A percentile compares a stretch with the other conserved stretches of the same genome.
phyloP scores from a whole-genome alignment of 164 flowering plant species.

The Magnolia changhungtana region DNA sequence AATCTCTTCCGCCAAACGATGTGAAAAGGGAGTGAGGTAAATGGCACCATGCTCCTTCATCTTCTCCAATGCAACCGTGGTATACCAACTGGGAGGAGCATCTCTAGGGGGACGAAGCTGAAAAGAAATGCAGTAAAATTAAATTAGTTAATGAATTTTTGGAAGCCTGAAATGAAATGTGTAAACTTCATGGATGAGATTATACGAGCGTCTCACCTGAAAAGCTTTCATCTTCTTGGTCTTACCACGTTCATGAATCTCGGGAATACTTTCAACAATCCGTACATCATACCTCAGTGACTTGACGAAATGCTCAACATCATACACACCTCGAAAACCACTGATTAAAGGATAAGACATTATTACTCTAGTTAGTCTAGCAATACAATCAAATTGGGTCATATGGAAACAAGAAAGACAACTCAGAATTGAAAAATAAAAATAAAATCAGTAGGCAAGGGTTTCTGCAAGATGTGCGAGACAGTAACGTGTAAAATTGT shows the following conservation, averaged over 20 bases:
- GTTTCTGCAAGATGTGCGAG: too few relatives aligned
- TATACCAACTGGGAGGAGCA: constrained; percentile 91
- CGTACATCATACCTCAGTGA: constrained; percentile 72
- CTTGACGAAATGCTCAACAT: constrained; percentile 87
- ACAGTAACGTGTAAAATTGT: too few relatives aligned
- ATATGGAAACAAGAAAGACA: not conserved
- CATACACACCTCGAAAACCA: constrained; percentile 92
- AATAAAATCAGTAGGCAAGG: too few relatives aligned
- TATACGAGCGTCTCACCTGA: constrained; percentile 48
- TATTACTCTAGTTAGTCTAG: not conserved
- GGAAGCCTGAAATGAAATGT: not conserved
- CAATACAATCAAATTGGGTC: not conserved
- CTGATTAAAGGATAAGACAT: constrained; percentile 32
- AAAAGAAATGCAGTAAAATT: constrained; percentile 5
- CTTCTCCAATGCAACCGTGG: constrained; percentile 66
- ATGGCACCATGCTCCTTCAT: constrained; percentile 97
- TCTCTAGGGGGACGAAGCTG: constrained; percentile 95
- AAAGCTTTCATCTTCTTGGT: constrained; percentile 73
- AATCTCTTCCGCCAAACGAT: constrained; percentile 94
- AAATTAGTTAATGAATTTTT: not conserved
- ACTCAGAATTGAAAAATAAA: not conserved
- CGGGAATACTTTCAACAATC: constrained; percentile 85
- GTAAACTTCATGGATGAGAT: constrained; percentile 2
- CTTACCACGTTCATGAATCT: constrained; percentile 68
- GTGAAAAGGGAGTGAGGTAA: constrained; percentile 94